phyloP scores from a whole-genome alignment of 1,284 basidiomycete species.

The Sporisorium reilianum region DNA sequence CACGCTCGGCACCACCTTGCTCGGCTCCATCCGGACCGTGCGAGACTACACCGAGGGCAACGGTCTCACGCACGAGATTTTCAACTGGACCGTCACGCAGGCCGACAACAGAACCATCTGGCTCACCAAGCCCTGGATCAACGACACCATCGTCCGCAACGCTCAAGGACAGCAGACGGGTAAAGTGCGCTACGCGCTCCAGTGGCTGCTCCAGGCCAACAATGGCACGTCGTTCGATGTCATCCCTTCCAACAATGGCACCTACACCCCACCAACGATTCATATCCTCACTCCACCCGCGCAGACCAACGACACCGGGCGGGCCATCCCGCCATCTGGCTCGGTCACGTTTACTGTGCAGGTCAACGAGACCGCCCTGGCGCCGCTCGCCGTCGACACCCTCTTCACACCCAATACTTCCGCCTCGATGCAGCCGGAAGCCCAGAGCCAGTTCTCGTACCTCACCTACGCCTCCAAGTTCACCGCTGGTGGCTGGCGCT shows the following conservation, averaged over 20 bases:
- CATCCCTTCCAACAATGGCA: constrained; percentile 60
- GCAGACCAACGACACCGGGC: constrained; percentile 51
- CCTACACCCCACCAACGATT: constrained; percentile 68
- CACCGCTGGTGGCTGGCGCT: constrained; percentile 72
- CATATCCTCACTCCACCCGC: constrained; percentile 55
- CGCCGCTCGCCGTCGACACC: constrained; percentile 67
- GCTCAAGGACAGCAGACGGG: constrained; percentile 29
- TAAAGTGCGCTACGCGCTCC: constrained; percentile 28
- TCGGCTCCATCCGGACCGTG: constrained; percentile 71
- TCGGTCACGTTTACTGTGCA: constrained; percentile 69
- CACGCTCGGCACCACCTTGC: constrained; percentile 70
- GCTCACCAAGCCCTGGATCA: constrained; percentile 71
- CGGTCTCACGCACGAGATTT: constrained; percentile 68
- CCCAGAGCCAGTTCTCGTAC: constrained; percentile 70
- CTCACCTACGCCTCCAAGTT: constrained; percentile 70
- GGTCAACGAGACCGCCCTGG: constrained; percentile 71
- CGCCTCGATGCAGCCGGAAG: constrained; percentile 48
- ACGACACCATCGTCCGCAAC: constrained; percentile 40
- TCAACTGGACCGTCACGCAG: constrained; percentile 72
- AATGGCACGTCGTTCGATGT: constrained; percentile 32
- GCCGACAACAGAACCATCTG: constrained; percentile 67
- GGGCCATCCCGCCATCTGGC: constrained; percentile 41
- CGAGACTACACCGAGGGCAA: constrained; percentile 70
- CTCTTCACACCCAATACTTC: constrained; percentile 68
- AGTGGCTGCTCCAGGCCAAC: constrained; percentile 41